These are phyloP conservation scores for Candida khao-thaluensis DNA, from an alignment of 805 yeast genomes.

Conservation along the genomic window DNA sequence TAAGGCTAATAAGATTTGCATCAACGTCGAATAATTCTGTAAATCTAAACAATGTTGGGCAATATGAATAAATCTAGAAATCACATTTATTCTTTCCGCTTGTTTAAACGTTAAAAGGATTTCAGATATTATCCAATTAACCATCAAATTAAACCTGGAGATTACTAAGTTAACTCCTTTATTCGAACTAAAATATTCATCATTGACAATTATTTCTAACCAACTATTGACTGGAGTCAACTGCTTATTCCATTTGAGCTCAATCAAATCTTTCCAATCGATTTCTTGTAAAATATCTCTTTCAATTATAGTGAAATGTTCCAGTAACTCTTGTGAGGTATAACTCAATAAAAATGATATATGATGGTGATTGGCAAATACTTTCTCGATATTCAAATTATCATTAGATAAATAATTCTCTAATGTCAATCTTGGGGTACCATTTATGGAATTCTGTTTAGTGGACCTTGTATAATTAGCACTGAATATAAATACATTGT, in stretches of 20 bases:
- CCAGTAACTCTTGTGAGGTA: conserved; percentile 64
- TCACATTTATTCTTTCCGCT: conserved; percentile 60
- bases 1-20: conserved; percentile 83
- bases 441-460: conserved; percentile 7
- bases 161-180: conserved; percentile 82
- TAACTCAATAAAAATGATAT: conserved; percentile 79
- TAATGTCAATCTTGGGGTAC: conserved; percentile 30
- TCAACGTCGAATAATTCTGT: conserved; percentile 83
- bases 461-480: conserved; percentile 4
- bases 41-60: conserved; percentile 70
- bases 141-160: conserved; percentile 82
- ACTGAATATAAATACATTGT: conserved; percentile 16
- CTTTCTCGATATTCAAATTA: conserved; percentile 37
- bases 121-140: conserved; percentile 91
- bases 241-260: conserved; percentile 68
- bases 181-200: conserved; percentile 42
- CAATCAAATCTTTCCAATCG: conserved; percentile 89
- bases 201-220: conserved; percentile 69
- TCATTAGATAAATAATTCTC: conserved; percentile 35
- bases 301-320: conserved; percentile 85
- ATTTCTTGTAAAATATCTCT: conserved; percentile 78
- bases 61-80: conserved; percentile 84
- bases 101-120: conserved; percentile 65
- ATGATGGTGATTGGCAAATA: conserved; percentile 54
- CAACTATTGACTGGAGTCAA: conserved; percentile 75